Evolutionary conservation across 192 early-diverging fungal species (phyloP), one percentile per base, ranked within the genome.

Genomic region (Coemansia sp.): DNA sequence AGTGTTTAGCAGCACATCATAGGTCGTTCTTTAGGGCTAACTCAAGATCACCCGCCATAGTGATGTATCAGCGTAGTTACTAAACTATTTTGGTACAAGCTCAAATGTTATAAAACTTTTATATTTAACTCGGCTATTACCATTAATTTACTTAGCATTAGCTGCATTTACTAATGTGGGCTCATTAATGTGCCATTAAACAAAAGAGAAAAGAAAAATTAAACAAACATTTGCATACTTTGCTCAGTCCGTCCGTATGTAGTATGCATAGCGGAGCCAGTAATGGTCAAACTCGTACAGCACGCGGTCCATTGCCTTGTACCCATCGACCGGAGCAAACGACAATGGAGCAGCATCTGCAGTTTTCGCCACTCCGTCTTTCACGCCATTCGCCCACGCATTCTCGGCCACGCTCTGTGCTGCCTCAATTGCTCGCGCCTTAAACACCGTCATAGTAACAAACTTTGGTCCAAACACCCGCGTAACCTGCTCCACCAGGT

Each of bases 281-380:
- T 90, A 93, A 32, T 87, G 86, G 54, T 90, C 88, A 83, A 93
- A 90, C 64, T 90, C 89, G 72, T 91, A 91, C 38, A 93, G 68
- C 29, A 92, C 91, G 35, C 86, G 79, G 64, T 93, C 89, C 1
- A 83, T 81, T 6, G 84, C 75, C 60, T 73, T 82, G 68, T 88
- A 93, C 4, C 88, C 89, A 8, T 75, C 59, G 32, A 93, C 65
- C 10, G 79, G 70, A 3, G 78, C 84, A 69, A 79, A 68, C 14
- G 59, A 63, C 35, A 70, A 74, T 12, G 83, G 79, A 8, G 60
- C 67, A 17, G 53, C 50, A 29, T 53, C 47, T 22, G 4, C 23
- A 9, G 52, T 56, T 50, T 63, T 61, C 1, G 41, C 47, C 23
- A 58, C 39, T 1, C 15, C 59, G 37, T 35, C 48, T 15, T 22